A percentile compares a stretch with the other conserved stretches of the same genome.
Conservation (phyloP, 2,329 filamentous ascomycete genomes). For the Cryphonectria carpinicola region DNA sequence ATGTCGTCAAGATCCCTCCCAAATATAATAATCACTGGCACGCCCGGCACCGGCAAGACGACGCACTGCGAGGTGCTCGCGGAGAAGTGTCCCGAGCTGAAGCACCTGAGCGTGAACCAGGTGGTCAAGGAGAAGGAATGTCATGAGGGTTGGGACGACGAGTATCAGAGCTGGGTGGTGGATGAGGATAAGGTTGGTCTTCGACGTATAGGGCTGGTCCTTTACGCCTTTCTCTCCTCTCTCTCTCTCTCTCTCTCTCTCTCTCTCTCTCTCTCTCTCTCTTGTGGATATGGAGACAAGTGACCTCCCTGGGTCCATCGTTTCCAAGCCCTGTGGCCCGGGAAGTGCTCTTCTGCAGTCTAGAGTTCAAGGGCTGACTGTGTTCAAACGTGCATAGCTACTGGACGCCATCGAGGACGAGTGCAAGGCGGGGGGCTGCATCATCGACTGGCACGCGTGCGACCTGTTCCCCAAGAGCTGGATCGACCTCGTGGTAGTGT, state of each 20-base stretch:
- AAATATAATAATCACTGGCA: constrained; percentile 95
- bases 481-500: constrained; percentile 93
- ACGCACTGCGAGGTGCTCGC: constrained; percentile 86
- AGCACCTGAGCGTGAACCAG: constrained; percentile 86
- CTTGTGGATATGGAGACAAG: no score
- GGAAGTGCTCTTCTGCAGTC: neutral
- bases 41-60: constrained; percentile 94
- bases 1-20: constrained; percentile 59
- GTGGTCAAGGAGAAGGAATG: constrained; percentile 87
- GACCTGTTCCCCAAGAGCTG: constrained; percentile 91
- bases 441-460: constrained; percentile 98
- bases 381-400: constrained; percentile 54
- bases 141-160: constrained; percentile 85
- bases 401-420: constrained; percentile 89
- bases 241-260: neutral
- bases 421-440: constrained; percentile 75
- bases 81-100: constrained; percentile 69
- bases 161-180: constrained; percentile 86
- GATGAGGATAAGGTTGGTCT: constrained; percentile 86
- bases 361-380: constrained; percentile 23
- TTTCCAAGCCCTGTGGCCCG: neutral
- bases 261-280: neutral
- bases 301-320: neutral
- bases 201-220: neutral
- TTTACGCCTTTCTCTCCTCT: neutral